These are phyloP conservation scores for Stephanodiscus minutulus DNA, from an alignment of 108 stramenopile genomes.

Conservation along the genomic window DNA sequence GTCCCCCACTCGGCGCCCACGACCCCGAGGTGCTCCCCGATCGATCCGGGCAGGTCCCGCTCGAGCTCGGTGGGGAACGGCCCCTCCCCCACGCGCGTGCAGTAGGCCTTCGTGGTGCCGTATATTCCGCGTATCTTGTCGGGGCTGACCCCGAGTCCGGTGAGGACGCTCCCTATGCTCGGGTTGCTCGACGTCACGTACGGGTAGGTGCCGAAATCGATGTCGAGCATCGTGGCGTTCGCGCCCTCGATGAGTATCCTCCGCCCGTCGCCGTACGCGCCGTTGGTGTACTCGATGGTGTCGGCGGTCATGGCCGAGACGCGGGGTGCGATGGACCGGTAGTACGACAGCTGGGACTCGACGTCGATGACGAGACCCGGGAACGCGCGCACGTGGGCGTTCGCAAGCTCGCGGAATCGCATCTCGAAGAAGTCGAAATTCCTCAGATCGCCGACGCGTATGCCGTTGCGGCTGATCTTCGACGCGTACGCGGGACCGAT, in stretches of 20 bases:
- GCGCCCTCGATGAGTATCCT: slow-evolving; percentile 98
- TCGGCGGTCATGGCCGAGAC: slow-evolving; percentile 85
- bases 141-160: slow-evolving; percentile 97
- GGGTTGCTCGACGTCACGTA: slow-evolving; percentile 98
- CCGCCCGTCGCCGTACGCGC: slow-evolving; percentile 85
- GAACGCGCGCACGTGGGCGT: slow-evolving; percentile 64
- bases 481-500: slow-evolving; percentile 98
- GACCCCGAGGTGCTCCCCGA: slow-evolving; percentile 82
- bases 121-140: slow-evolving; percentile 90
- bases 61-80: slow-evolving; percentile 98
- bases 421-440: slow-evolving; percentile 88
- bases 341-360: slow-evolving; percentile 86
- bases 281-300: slow-evolving; percentile 91
- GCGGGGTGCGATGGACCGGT: slow-evolving; percentile 74
- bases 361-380: slow-evolving; percentile 90
- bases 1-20: slow-evolving; percentile 98
- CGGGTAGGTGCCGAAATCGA: slow-evolving; percentile 99
- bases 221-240: slow-evolving; percentile 99
- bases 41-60: slow-evolving; percentile 49
- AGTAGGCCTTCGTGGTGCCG: slow-evolving; percentile 99
- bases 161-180: slow-evolving; percentile 93
- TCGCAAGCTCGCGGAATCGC: slow-evolving; percentile 82
- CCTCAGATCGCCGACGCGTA: slow-evolving; percentile 94
- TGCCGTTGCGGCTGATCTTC: slow-evolving; percentile 97
- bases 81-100: slow-evolving; percentile 99